A percentile compares a stretch with the other conserved stretches of the same genome.
phyloP scores from a whole-genome alignment of 2,329 filamentous ascomycete species.

The Pestalotiopsis sp. region DNA sequence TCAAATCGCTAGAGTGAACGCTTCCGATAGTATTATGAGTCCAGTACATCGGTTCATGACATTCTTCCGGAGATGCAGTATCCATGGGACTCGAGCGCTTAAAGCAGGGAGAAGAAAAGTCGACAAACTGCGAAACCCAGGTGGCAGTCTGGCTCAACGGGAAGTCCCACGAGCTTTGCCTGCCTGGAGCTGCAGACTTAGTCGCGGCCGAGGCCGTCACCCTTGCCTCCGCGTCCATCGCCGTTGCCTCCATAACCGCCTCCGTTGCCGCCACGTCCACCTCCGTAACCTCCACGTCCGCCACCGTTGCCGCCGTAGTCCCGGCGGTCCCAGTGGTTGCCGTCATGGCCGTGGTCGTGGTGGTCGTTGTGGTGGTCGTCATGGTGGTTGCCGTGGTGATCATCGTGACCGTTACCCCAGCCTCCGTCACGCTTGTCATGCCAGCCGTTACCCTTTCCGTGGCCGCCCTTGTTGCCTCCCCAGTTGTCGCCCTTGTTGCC shows the following conservation, averaged over 20 bases:
- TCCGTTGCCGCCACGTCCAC: too few species aligned
- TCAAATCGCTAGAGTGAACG: background rate
- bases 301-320: too few species aligned
- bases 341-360: background rate
- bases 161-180: background rate
- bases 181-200: background rate
- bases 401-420: background rate
- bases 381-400: background rate
- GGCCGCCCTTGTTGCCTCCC: background rate
- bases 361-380: background rate
- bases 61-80: background rate
- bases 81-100: background rate
- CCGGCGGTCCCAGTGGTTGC: too few species aligned
- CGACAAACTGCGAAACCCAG: background rate
- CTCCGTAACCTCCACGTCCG: too few species aligned
- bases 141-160: background rate
- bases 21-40: background rate
- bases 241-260: too few species aligned
- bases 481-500: background rate
- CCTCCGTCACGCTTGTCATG: background rate
- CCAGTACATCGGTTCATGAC: background rate
- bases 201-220: background rate
- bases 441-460: background rate
- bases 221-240: too few species aligned
- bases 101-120: background rate